Percentiles rank a stretch among this genome's conserved stretches.
Conservation (phyloP, 2,329 filamentous ascomycete genomes). For the Fusarium praegraminearum region DNA sequence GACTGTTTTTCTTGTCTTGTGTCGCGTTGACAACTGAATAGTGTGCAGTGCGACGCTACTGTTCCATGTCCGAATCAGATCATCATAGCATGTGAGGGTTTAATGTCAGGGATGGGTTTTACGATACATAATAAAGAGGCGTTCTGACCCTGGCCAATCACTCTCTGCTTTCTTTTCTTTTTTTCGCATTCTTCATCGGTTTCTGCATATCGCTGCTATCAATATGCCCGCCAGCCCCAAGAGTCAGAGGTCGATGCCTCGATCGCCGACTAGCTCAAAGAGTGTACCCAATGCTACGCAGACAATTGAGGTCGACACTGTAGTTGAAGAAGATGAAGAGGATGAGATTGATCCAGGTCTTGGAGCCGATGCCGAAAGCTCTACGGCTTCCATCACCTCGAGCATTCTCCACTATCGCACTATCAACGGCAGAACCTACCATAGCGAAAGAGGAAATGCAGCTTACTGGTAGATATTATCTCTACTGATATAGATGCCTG, state of each 20-base stretch:
- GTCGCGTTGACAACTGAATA: background rate
- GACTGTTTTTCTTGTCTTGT: background rate
- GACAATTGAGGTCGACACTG: constrained; percentile 12
- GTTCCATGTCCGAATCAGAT: constrained; percentile 11
- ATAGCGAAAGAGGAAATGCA: constrained; percentile 24
- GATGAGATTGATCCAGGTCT: constrained; percentile 16
- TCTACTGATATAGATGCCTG: rapidly evolving
- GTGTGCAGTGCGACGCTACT: background rate
- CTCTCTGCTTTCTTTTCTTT: background rate
- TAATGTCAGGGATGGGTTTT: background rate
- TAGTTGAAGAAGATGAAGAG: constrained; percentile 1
- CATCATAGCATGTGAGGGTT: background rate
- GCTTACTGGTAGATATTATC: constrained; percentile 5
- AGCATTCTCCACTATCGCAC: constrained; percentile 27
- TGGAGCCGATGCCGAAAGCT: constrained; percentile 13
- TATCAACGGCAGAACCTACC: constrained; percentile 21
- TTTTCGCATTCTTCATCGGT: background rate
- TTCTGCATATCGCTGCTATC: background rate
- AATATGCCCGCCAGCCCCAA: constrained; percentile 11
- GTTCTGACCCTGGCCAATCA: background rate
- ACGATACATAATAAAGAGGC: constrained; percentile 10
- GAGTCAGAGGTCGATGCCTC: background rate
- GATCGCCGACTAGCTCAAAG: background rate
- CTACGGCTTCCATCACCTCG: constrained; percentile 20
- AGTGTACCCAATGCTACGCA: background rate